phyloP scores from a whole-genome alignment of 139 green algal species.

The Monoraphidium neglectum region DNA sequence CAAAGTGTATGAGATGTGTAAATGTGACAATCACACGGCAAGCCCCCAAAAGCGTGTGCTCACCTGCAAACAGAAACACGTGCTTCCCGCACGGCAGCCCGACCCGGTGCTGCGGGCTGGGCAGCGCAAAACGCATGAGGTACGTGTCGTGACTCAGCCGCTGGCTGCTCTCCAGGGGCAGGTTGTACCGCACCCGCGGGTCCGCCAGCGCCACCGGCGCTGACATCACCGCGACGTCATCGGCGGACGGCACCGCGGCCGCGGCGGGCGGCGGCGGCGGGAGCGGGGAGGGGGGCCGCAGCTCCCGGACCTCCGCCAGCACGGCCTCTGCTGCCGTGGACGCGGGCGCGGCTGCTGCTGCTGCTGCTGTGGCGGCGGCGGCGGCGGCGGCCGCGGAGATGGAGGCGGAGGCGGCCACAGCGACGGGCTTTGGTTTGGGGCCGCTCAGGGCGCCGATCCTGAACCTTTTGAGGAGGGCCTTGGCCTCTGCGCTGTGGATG shows the following conservation, averaged over 20 bases:
- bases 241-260: background rate
- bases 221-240: background rate
- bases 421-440: too few relatives aligned
- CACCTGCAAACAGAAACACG: conserved; percentile 84
- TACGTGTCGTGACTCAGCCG: conserved; percentile 82
- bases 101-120: conserved; percentile 74
- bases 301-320: conserved; percentile 10
- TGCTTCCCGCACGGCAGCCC: conserved; percentile 94
- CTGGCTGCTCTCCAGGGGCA: conserved; percentile 62
- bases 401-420: too few relatives aligned
- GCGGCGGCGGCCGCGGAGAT: background rate
- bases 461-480: conserved; percentile 29
- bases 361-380: background rate
- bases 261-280: background rate
- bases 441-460: conserved; percentile 20
- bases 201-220: conserved; percentile 1
- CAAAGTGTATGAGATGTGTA: too few relatives aligned
- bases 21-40: too few relatives aligned
- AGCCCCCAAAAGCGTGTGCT: background rate
- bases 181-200: conserved; percentile 7
- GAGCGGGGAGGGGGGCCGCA: conserved; percentile 69
- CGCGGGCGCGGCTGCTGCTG: background rate
- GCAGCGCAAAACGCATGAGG: conserved; percentile 92
- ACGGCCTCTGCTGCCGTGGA: background rate
- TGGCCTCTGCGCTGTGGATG: conserved; percentile 64